A percentile compares a stretch with the other conserved stretches of the same genome.
These are phyloP conservation scores for Dictyostelium purpureum DNA, from an alignment of 78 protist species.

Conservation along the genomic window DNA sequence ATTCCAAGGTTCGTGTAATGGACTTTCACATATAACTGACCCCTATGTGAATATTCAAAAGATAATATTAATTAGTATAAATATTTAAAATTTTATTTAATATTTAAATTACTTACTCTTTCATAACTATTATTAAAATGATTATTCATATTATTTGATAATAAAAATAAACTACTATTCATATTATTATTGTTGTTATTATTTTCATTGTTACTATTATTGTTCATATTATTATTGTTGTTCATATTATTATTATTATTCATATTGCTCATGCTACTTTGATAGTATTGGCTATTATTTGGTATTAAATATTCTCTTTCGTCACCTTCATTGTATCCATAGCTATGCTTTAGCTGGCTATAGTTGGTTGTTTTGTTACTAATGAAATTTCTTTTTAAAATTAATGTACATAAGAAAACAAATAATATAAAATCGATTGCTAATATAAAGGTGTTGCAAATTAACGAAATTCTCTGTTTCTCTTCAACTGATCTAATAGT, in stretches of 20 bases:
- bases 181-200: neutral
- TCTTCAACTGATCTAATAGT: neutral
- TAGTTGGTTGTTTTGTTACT: neutral
- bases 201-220: neutral
- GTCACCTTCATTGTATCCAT: neutral
- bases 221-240: neutral
- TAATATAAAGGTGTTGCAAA: neutral
- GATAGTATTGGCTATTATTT: neutral
- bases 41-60: neutral
- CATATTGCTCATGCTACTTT: neutral
- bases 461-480: neutral
- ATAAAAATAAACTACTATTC: neutral
- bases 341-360: neutral
- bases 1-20: conserved; percentile 47
- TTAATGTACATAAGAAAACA: neutral
- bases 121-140: neutral
- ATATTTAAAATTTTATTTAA: no score
- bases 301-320: neutral
- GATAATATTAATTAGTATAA: neutral
- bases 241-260: neutral
- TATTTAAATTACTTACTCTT: neutral
- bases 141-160: neutral
- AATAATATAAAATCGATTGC: neutral
- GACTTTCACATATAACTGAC: conserved; percentile 15
- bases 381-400: neutral